Percentiles rank a stretch among this genome's conserved stretches.
phyloP scores from a whole-genome alignment of 164 flowering plant species.

The Amborella trichopoda region DNA sequence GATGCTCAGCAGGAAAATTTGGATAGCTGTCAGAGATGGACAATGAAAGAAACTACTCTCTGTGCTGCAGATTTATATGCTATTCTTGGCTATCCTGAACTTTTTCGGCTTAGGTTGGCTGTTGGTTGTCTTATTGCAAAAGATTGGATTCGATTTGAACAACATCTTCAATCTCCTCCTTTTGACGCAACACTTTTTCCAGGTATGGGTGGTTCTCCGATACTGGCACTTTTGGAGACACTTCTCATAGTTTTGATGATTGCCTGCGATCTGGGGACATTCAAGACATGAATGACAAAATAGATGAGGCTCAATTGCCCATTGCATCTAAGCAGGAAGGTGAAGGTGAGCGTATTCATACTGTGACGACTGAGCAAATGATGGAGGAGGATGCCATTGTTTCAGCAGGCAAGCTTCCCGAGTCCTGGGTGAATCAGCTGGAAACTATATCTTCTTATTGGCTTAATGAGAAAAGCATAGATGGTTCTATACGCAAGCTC shows the following conservation, averaged over 20 bases:
- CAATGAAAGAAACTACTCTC: slow-evolving; percentile 40
- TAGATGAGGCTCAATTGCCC: no score
- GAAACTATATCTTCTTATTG: slow-evolving; percentile 14
- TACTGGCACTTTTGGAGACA: slow-evolving; percentile 19
- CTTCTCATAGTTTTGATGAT: slow-evolving; percentile 6
- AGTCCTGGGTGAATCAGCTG: slow-evolving; percentile 9
- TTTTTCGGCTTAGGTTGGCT: slow-evolving; percentile 79
- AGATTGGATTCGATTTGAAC: no score
- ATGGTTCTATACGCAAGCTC: slow-evolving; percentile 1
- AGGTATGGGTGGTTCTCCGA: slow-evolving; percentile 92
- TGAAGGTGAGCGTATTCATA: slow-evolving; percentile 6
- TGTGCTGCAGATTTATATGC: slow-evolving; percentile 81
- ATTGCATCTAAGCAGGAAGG: slow-evolving; percentile 12
- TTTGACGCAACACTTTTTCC: slow-evolving; percentile 6
- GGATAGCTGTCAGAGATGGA: slow-evolving; percentile 50
- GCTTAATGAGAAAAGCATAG: slow-evolving; percentile 14
- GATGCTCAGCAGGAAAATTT: slow-evolving; percentile 44
- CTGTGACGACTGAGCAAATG: slow-evolving; percentile 11
- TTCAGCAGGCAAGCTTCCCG: no score
- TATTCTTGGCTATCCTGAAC: slow-evolving; percentile 57
- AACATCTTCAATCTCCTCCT: background rate
- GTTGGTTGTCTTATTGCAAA: background rate
- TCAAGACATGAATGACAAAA: no score
- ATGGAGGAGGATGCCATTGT: slow-evolving; percentile 2
- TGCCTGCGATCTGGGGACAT: slow-evolving; percentile 2